Conservation (phyloP, 768 basidiomycete genomes). For the Trametes maxima region DNA sequence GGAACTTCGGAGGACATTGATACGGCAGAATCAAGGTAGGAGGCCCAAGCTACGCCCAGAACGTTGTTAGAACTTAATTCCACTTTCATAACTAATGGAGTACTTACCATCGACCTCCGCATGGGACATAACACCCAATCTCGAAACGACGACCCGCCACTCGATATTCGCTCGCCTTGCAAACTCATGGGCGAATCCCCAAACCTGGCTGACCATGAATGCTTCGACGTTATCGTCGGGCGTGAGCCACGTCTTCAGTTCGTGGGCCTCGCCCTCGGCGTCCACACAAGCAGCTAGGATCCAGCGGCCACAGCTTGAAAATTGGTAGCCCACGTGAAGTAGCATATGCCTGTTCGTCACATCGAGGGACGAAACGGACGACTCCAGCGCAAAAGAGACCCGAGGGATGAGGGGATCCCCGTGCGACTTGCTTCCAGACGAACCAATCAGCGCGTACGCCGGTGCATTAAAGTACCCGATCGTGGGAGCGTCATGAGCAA, state of each 20-base stretch:
- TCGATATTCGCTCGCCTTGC: slow-evolving; percentile 70
- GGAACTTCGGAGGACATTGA: slow-evolving; percentile 44
- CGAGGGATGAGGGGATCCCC: slow-evolving; percentile 7
- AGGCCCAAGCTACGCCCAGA: slow-evolving; percentile 62
- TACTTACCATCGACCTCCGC: slow-evolving; percentile 67
- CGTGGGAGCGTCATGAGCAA: slow-evolving; percentile 41
- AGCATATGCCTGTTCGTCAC: slow-evolving; percentile 61
- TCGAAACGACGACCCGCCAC: slow-evolving; percentile 78
- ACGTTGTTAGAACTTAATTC: slow-evolving; percentile 44
- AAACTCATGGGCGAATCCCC: slow-evolving; percentile 68
- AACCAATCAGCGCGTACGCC: slow-evolving; percentile 52
- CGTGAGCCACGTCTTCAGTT: slow-evolving; percentile 67
- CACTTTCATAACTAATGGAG: slow-evolving; percentile 8
- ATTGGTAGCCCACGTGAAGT: slow-evolving; percentile 75
- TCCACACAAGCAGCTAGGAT: slow-evolving; percentile 74
- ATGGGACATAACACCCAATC: slow-evolving; percentile 60
- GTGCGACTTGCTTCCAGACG: slow-evolving; percentile 31
- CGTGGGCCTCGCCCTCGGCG: slow-evolving; percentile 75
- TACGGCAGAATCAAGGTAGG: slow-evolving; percentile 47
- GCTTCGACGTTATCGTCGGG: slow-evolving; percentile 45
- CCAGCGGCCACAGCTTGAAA: slow-evolving; percentile 75
- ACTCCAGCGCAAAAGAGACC: slow-evolving; percentile 43
- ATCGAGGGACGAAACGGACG: slow-evolving; percentile 47
- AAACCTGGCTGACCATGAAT: slow-evolving; percentile 61
- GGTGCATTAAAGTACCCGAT: slow-evolving; percentile 65